These are phyloP conservation scores for Tricholoma hemisulphureum DNA, from an alignment of 768 basidiomycete genomes.

Conservation along the genomic window DNA sequence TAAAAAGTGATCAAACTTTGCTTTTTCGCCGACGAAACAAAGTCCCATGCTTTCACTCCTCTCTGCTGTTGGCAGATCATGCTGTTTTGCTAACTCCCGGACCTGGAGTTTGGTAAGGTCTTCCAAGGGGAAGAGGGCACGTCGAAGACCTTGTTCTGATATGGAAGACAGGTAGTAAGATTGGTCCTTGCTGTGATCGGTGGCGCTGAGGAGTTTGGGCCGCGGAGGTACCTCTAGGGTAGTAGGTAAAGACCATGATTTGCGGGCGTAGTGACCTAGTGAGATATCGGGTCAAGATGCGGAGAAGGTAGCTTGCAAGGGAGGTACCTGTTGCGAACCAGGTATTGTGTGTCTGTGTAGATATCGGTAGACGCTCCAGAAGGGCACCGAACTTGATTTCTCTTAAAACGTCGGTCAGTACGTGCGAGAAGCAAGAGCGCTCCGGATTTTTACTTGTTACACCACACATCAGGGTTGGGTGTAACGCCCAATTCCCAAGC, in stretches of 20 bases:
- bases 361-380: conserved; percentile 53
- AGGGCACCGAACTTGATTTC: conserved; percentile 92
- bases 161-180: conserved; percentile 88
- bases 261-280: conserved; percentile 83
- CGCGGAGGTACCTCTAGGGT: conserved; percentile 24
- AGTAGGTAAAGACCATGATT: conserved; percentile 43
- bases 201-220: conserved; percentile 52
- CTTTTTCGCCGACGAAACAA: conserved; percentile 88
- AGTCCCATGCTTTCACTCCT: conserved; percentile 90
- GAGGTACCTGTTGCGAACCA: conserved; percentile 81
- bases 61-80: conserved; percentile 66
- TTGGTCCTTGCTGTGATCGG: conserved; percentile 79
- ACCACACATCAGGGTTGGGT: conserved; percentile 92
- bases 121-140: conserved; percentile 80
- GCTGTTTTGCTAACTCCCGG: conserved; percentile 62
- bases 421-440: background rate
- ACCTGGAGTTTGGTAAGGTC: conserved; percentile 67
- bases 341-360: conserved; percentile 26
- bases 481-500: conserved; percentile 79
- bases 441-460: conserved; percentile 63
- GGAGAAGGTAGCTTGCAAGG: background rate
- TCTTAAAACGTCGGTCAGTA: conserved; percentile 35
- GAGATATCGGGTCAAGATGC: background rate
- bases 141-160: conserved; percentile 57
- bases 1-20: conserved; percentile 69